Base-by-base conservation (phyloP, 1,139 yeast genomes). In the Hansenula sp. region DNA sequence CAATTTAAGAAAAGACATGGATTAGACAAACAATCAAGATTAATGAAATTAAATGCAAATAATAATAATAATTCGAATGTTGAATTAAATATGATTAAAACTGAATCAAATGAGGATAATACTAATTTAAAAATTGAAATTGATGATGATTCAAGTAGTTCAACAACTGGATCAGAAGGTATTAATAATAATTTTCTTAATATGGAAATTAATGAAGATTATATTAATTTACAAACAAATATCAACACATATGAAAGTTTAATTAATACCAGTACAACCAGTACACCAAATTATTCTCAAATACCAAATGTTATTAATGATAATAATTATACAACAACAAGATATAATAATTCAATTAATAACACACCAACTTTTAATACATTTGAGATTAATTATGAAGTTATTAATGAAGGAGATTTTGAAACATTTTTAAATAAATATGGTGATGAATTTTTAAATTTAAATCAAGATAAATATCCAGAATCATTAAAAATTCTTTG, bases 1-100 rank as follows among this genome's bases (percentile, higher is more conserved):
- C 81, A 75, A 50, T 77, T 77, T 55, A 77, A 77, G 53, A 77
- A 75, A 50, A 59, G 82, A 41, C 80, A 76, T 50, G 81, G 81
- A 0, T 59, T 77, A 34, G 68, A 66, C 45, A 69, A 65, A 45
- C 63, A 64, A 39, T 53, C 68, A 41, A 62, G 64, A 67, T 64
- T 25, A 37, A 6, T 19, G 31, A 32, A 9, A 34, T 6, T 11
- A 34, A 22, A 13, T 9, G 9, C 29, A 13, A 27, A 4, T n/a
- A n/a, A n/a, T n/a, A n/a, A n/a, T n/a, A n/a, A n/a, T n/a, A n/a
- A n/a, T n/a, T n/a, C n/a, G n/a, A n/a, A n/a, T n/a, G n/a, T n/a
- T n/a, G n/a, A n/a, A n/a, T n/a, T n/a, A n/a, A n/a, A n/a, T n/a
- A n/a, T n/a, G n/a, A n/a, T n/a, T n/a, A n/a, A n/a, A n/a, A n/a